Evolutionary conservation across 2,329 filamentous ascomycete genomes (phyloP), one percentile per base, ranked within the genome.

Genomic region (Fusarium papillatum): DNA sequence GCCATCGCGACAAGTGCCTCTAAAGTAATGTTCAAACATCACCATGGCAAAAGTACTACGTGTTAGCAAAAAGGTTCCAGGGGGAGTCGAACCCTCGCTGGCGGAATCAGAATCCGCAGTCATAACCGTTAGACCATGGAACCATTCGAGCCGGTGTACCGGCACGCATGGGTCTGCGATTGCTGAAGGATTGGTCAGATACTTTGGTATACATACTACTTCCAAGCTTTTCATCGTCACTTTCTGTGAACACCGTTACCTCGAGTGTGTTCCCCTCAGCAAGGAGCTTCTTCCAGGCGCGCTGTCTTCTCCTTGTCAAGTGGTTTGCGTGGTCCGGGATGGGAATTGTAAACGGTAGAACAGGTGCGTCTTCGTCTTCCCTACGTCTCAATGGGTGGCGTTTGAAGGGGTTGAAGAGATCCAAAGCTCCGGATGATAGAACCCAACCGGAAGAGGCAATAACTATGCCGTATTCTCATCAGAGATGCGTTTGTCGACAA

Each of bases 51-150:
- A 38, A 36, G 22, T 24, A 17, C 3, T 8, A 8, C 24, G 36
- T 4, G n/a, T 22, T 0, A 4, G 68, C 76, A 76, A 68, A 67
- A 39, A 78, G 76, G 76, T 78, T 66, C 59, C 74, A 69, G 76
- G 38, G 76, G 76, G 76, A 78, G 76, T 78, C 76, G 76, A 78
- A 78, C 76, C 76, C 76, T 76, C 76, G 76, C 76, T 78, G 76
- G 76, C 76, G 76, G 76, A 78, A 78, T 78, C 76, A 78, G 76
- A 78, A 78, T 78, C 76, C 76, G 76, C 76, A 78, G 76, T 78
- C 76, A 78, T 78, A 77, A 69, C 76, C 76, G 55, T 76, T 76
- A 76, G 72, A 75, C 74, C 74, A 73, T 66, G 70, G 36, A 74
- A 76, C 74, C 74, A 14, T 13, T 36, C 29, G 31, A 50, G 2